Evolutionary conservation across 495 filamentous ascomycete species (phyloP).

Genomic region (Penicillium lagena): DNA sequence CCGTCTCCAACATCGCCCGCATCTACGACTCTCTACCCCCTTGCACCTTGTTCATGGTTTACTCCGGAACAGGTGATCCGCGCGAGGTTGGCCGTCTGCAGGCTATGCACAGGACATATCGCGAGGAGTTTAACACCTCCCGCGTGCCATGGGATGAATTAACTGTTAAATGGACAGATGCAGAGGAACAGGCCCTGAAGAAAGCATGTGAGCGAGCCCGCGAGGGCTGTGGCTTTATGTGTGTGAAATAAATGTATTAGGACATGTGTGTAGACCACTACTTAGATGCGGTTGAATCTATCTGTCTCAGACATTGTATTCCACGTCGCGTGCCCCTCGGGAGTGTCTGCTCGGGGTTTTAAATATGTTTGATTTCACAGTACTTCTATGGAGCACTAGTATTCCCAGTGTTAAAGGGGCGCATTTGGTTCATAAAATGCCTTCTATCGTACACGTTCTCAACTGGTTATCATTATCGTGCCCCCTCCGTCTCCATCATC

Average conservation of each 20-base stretch:
- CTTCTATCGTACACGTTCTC: not conserved
- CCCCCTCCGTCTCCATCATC: slow-evolving; percentile 31
- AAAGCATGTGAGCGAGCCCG: slow-evolving; percentile 64
- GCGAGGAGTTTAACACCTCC: slow-evolving; percentile 60
- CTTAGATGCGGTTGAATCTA: not conserved
- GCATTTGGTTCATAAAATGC: too few species aligned
- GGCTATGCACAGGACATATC: slow-evolving; percentile 64
- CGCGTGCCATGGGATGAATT: slow-evolving; percentile 82
- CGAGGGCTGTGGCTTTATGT: slow-evolving; percentile 74
- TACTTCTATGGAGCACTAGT: too few species aligned
- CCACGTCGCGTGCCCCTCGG: too few species aligned
- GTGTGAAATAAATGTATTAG: slow-evolving; percentile 51
- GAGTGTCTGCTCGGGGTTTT: too few species aligned
- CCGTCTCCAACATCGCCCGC: slow-evolving; percentile 51
- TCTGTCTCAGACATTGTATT: too few species aligned
- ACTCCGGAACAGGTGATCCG: slow-evolving; percentile 84
- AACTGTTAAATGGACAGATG: slow-evolving; percentile 85
- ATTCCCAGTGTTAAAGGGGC: too few species aligned
- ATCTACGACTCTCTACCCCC: slow-evolving; percentile 72
- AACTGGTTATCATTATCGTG: slow-evolving; percentile 7
- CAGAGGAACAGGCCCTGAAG: slow-evolving; percentile 72
- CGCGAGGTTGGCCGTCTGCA: slow-evolving; percentile 69
- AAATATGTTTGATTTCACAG: too few species aligned
- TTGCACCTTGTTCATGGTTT: slow-evolving; percentile 83
- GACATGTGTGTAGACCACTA: not conserved